A percentile compares a stretch with the other conserved stretches of the same genome.
These are phyloP conservation scores for Rhizopogon vulgaris DNA, from an alignment of 768 basidiomycete species.

Conservation along the genomic window DNA sequence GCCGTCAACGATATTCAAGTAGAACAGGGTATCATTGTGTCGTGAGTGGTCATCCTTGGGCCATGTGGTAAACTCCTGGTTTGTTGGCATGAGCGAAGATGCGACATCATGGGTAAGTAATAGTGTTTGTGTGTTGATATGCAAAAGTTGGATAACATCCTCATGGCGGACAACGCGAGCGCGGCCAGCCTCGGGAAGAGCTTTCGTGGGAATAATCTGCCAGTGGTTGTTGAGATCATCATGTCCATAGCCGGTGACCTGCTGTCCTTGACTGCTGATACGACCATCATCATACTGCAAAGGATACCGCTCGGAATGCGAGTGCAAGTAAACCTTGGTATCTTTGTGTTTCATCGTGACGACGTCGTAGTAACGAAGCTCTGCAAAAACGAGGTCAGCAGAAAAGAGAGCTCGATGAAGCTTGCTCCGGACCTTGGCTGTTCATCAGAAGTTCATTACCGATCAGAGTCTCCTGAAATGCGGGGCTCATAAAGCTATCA, in stretches of 20 bases:
- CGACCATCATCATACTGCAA: constrained; percentile 93
- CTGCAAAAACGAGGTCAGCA: constrained; percentile 35
- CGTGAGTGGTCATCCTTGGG: constrained; percentile 69
- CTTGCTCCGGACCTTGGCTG: constrained; percentile 64
- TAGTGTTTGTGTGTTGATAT: constrained; percentile 75
- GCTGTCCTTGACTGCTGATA: constrained; percentile 92
- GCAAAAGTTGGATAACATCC: constrained; percentile 84
- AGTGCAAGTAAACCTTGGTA: constrained; percentile 90
- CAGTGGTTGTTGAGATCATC: constrained; percentile 94
- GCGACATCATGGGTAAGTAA: constrained; percentile 97
- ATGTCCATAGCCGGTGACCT: constrained; percentile 93
- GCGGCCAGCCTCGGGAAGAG: constrained; percentile 88
- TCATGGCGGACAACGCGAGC: constrained; percentile 88
- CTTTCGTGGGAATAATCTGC: constrained; percentile 93
- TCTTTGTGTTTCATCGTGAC: constrained; percentile 88
- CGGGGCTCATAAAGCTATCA: constrained; percentile 95
- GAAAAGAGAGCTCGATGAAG: neutral
- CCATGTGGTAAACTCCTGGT: constrained; percentile 97
- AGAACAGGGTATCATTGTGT: constrained; percentile 88
- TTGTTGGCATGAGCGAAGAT: constrained; percentile 93
- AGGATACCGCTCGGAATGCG: constrained; percentile 87
- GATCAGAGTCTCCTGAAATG: constrained; percentile 91
- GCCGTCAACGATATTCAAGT: constrained; percentile 64
- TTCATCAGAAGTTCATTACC: constrained; percentile 91
- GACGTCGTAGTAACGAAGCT: constrained; percentile 89